These are phyloP conservation scores for Fusarium torulosum DNA, from an alignment of 2,329 filamentous ascomycete genomes.

Conservation along the genomic window DNA sequence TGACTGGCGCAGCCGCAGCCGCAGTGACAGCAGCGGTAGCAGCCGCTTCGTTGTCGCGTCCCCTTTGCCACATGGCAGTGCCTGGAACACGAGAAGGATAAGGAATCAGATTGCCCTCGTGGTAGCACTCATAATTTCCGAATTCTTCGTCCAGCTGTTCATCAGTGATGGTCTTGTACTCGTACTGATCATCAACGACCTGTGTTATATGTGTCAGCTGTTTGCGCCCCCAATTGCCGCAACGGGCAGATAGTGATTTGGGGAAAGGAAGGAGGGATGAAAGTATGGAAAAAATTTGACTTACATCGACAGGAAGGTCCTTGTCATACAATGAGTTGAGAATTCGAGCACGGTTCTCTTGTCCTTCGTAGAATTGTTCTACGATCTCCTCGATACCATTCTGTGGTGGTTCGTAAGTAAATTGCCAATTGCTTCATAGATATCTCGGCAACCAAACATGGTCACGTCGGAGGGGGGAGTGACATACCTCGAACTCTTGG, in stretches of 20 bases:
- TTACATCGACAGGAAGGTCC: slow-evolving; percentile 63
- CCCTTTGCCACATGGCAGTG: slow-evolving; percentile 58
- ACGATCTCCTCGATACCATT: slow-evolving; percentile 56
- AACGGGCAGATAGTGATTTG: slow-evolving; percentile 29
- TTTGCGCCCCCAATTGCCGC: slow-evolving; percentile 22
- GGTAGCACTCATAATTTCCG: slow-evolving; percentile 57
- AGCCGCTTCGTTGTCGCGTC: slow-evolving; percentile 55
- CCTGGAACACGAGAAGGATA: slow-evolving; percentile 60
- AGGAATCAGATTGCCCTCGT: slow-evolving; percentile 59
- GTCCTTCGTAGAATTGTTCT: slow-evolving; percentile 59
- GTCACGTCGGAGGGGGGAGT: slow-evolving; percentile 34
- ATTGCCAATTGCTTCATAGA: slow-evolving; percentile 36
- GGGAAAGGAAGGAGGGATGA: slow-evolving; percentile 37
- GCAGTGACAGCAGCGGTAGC: slow-evolving; percentile 50
- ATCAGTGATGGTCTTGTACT: slow-evolving; percentile 60
- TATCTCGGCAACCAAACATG: slow-evolving; percentile 24
- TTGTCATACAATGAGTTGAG: slow-evolving; percentile 59
- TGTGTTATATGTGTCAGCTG: slow-evolving; percentile 45
- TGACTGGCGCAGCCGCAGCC: slow-evolving; percentile 46
- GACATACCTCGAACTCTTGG: slow-evolving; percentile 55
- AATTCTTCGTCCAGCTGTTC: slow-evolving; percentile 59
- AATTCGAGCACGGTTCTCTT: slow-evolving; percentile 61
- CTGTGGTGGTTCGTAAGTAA: slow-evolving; percentile 47
- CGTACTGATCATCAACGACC: slow-evolving; percentile 60
- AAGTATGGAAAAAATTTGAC: slow-evolving; percentile 44